phyloP scores from a whole-genome alignment of 345 rosid genomes.

The Citrus maxima region DNA sequence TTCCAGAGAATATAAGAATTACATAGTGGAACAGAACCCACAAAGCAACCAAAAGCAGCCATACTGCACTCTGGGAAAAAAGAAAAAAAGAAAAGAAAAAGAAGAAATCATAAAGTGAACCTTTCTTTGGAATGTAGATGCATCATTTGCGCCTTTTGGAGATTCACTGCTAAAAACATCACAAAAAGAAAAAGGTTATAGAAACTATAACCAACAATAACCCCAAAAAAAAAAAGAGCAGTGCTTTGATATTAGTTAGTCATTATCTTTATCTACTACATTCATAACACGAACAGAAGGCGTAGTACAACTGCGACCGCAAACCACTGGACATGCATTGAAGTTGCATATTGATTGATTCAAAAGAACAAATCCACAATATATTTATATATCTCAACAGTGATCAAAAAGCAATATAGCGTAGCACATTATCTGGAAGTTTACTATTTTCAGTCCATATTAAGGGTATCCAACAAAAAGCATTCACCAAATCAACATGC shows the following conservation, averaged over 20 bases:
- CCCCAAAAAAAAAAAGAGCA: neutral
- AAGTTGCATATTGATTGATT: no score
- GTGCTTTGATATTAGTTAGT: neutral
- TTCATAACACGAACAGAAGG: neutral
- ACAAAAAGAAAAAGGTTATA: neutral
- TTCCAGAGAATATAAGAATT: neutral
- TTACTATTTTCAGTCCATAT: no score
- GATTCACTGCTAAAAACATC: conserved; percentile 70
- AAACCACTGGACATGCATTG: no score
- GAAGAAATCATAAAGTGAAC: conserved; percentile 28
- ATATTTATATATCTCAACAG: no score
- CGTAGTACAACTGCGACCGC: no score
- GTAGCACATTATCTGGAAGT: no score
- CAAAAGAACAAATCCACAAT: no score
- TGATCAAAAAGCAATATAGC: no score
- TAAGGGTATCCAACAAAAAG: neutral
- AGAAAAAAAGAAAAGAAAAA: neutral
- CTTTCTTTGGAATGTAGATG: conserved; percentile 98
- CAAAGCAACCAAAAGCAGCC: neutral
- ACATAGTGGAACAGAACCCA: neutral
- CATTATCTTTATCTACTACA: neutral
- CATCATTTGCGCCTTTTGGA: conserved; percentile 96
- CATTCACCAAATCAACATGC: neutral
- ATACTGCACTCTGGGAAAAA: neutral
- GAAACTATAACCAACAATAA: neutral